phyloP scores from a whole-genome alignment of 345 rosid species.

The Eucalyptus erythrocorys region DNA sequence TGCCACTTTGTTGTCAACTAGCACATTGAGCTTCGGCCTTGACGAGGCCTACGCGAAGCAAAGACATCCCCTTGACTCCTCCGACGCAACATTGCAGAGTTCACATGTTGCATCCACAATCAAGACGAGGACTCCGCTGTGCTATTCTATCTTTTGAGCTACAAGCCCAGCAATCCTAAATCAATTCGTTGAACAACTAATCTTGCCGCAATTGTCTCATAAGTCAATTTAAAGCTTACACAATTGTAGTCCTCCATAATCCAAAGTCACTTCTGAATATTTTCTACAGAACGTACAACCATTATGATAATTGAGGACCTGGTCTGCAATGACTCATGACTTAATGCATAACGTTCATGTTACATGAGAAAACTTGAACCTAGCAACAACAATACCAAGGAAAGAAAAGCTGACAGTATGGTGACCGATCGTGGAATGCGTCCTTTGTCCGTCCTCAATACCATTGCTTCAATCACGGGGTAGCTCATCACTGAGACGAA shows the following conservation, averaged over 20 bases:
- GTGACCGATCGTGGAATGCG: conserved; percentile 13
- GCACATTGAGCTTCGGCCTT: not conserved
- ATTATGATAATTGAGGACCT: not conserved
- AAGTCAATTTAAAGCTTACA: not conserved
- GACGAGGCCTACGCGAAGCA: not conserved
- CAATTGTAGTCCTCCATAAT: not conserved
- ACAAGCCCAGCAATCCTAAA: not conserved
- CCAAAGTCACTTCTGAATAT: not conserved
- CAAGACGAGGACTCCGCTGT: not conserved
- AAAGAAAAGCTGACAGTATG: not conserved
- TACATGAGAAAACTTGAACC: not conserved
- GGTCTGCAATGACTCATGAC: not conserved
- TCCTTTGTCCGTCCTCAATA: conserved; percentile 25
- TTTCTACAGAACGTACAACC: not conserved
- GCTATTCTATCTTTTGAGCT: not conserved
- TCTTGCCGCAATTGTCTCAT: not conserved
- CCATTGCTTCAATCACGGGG: conserved; percentile 32
- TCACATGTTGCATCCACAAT: not conserved
- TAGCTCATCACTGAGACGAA: conserved; percentile 17
- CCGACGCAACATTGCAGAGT: not conserved
- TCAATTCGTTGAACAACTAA: not conserved
- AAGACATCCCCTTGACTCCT: not conserved
- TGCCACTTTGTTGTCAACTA: not conserved
- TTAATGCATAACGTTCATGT: not conserved
- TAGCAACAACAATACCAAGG: not conserved